Percentiles rank a stretch among this genome's conserved stretches.
These are phyloP conservation scores for Blastobotrys americana DNA, from an alignment of 805 yeast genomes.

Conservation along the genomic window DNA sequence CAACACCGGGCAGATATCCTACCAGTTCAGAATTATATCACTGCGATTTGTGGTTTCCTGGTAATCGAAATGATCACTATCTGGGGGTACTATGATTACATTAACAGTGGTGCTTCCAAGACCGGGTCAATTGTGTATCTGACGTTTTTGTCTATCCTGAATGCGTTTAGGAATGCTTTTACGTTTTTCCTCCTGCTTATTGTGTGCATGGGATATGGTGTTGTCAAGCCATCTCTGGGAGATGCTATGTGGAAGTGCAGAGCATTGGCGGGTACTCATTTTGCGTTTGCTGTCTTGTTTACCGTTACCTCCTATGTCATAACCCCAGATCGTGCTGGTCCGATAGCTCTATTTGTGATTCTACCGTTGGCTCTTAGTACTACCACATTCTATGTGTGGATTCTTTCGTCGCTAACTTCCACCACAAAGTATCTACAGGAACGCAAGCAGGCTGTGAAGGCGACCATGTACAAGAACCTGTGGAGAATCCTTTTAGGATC, in stretches of 20 bases:
- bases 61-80: conserved; percentile 78
- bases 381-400: conserved; percentile 65
- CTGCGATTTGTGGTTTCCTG: conserved; percentile 76
- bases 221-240: conserved; percentile 80
- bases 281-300: conserved; percentile 47
- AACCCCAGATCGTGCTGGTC: conserved; percentile 39
- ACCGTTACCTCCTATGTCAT: conserved; percentile 47
- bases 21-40: conserved; percentile 83
- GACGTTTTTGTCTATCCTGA: conserved; percentile 68
- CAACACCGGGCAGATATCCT: conserved; percentile 80
- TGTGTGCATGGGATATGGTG: conserved; percentile 90
- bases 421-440: conserved; percentile 69
- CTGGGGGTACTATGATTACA: conserved; percentile 86
- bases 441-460: conserved; percentile 87
- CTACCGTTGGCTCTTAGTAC: conserved; percentile 68
- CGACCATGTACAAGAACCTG: conserved; percentile 74
- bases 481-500: conserved; percentile 70
- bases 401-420: conserved; percentile 61
- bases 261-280: conserved; percentile 50
- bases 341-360: conserved; percentile 50
- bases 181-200: conserved; percentile 81
- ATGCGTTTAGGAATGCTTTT: conserved; percentile 75
- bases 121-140: conserved; percentile 65
- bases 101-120: conserved; percentile 50
- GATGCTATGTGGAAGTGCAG: conserved; percentile 69